Evolutionary conservation across 441 rosid genomes (phyloP), one percentile per base, ranked within the genome.

Genomic region (Euphorbia schlechtendalii): DNA sequence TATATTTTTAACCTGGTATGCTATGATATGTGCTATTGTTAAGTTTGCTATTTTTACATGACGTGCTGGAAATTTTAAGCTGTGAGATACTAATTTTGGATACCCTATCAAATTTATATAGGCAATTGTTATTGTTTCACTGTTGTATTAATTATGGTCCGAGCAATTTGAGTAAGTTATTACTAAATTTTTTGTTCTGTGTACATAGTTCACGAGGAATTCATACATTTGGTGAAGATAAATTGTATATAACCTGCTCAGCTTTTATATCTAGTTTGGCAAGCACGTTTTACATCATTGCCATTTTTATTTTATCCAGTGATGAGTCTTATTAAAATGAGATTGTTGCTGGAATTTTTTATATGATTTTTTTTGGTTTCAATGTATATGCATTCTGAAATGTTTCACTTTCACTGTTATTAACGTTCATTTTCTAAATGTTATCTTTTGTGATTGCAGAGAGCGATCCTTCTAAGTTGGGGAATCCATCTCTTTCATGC

Each of bases 391-490:
- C 34, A 32, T 32, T 32, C 34, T 32, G n/a, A n/a, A n/a, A n/a
- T n/a, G n/a, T n/a, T n/a, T n/a, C n/a, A n/a, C n/a, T n/a, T n/a
- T n/a, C n/a, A n/a, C n/a, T n/a, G 34, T 32, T 32, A 32, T 32
- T 32, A 3, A 32, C 6, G 34, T 6, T 6, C 34, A 32, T 32
- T 6, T 32, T 32, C 34, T 32, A 2, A 32, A 32, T 32, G 3
- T 32, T 32, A 32, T 32, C 34, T 6, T 32, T 32, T 32, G 34
- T 32, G 63, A 65, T 73, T 81, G 86, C 96, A 94, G 99, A 83
- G 32, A 77, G 81, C 71, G 87, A 84, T 77, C 73, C 86, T 61
- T 80, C 86, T 22, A 82, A 81, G 70, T 76, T 78, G 48, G 66
- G 69, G 60, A 71, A 69, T 65, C 64, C 72, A 24, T 70, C 69